These are phyloP conservation scores for Iberis pinnata DNA, from an alignment of 345 rosid genomes.

Conservation along the genomic window DNA sequence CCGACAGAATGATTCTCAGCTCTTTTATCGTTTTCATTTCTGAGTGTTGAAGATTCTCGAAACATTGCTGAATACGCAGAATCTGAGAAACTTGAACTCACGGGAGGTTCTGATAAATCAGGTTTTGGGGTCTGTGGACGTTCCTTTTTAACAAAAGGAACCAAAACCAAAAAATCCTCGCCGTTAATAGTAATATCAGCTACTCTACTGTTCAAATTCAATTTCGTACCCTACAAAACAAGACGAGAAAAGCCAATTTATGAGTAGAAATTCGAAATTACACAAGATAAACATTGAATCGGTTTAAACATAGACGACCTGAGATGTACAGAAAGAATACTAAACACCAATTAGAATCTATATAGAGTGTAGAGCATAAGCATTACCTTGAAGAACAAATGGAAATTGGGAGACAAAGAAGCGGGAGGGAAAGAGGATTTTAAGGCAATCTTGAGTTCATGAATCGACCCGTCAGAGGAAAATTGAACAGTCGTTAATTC, in stretches of 20 bases:
- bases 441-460: constrained; percentile 55
- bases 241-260: not conserved
- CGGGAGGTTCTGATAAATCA: constrained; percentile 31
- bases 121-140: constrained; percentile 29
- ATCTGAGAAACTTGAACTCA: constrained; percentile 39
- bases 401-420: constrained; percentile 58
- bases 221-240: constrained; percentile 51
- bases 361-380: constrained; percentile 12
- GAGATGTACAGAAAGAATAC: not conserved
- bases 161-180: constrained; percentile 58
- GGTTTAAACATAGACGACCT: not conserved
- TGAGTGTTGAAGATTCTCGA: constrained; percentile 40
- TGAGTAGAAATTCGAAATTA: not conserved
- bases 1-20: constrained; percentile 22
- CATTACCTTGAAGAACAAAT: constrained; percentile 67
- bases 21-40: constrained; percentile 18
- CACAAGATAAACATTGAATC: not conserved
- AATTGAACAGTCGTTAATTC: constrained; percentile 43
- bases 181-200: constrained; percentile 27
- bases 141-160: constrained; percentile 65
- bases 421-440: constrained; percentile 55
- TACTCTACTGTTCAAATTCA: constrained; percentile 41
- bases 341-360: no score
- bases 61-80: constrained; percentile 51
- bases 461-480: constrained; percentile 31